phyloP scores from a whole-genome alignment of 2,329 filamentous ascomycete species.

The Botrytis byssoidea region DNA sequence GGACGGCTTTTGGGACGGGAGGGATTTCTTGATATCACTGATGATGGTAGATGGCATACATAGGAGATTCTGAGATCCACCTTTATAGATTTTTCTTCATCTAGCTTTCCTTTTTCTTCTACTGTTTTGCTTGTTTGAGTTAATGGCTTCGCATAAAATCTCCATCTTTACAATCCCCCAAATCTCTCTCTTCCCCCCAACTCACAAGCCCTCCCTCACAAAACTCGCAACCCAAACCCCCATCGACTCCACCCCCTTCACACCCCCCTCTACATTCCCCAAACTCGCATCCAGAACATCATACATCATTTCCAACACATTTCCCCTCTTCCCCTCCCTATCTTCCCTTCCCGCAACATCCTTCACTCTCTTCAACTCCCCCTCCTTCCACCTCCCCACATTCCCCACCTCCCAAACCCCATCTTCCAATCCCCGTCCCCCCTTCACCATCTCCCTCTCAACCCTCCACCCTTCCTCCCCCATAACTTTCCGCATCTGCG shows the following conservation, averaged over 20 bases:
- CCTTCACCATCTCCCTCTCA: constrained; percentile 42
- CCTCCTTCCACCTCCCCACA: constrained; percentile 34
- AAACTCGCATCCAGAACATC: constrained; percentile 27
- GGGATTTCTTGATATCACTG: background rate
- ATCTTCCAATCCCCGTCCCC: constrained; percentile 46
- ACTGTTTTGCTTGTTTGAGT: background rate
- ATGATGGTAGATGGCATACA: rapidly evolving
- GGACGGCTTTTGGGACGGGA: background rate
- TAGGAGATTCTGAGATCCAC: rapidly evolving
- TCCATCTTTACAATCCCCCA: background rate
- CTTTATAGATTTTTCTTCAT: background rate
- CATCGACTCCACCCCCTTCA: constrained; percentile 42
- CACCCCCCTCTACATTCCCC: constrained; percentile 30
- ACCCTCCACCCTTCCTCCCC: constrained; percentile 29
- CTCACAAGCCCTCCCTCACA: background rate
- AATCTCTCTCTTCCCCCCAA: background rate
- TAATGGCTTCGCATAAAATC: background rate
- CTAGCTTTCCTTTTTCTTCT: background rate
- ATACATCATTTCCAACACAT: constrained; percentile 34
- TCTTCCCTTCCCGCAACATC: constrained; percentile 35
- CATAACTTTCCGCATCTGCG: constrained; percentile 24
- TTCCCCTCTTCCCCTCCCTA: constrained; percentile 28
- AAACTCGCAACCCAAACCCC: constrained; percentile 43
- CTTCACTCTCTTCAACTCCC: constrained; percentile 40
- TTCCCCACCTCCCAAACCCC: constrained; percentile 47